A percentile compares a stretch with the other conserved stretches of the same genome.
Evolutionary conservation across 1,284 basidiomycete genomes (phyloP).

Genomic region (Quambalaria eucalypti): DNA sequence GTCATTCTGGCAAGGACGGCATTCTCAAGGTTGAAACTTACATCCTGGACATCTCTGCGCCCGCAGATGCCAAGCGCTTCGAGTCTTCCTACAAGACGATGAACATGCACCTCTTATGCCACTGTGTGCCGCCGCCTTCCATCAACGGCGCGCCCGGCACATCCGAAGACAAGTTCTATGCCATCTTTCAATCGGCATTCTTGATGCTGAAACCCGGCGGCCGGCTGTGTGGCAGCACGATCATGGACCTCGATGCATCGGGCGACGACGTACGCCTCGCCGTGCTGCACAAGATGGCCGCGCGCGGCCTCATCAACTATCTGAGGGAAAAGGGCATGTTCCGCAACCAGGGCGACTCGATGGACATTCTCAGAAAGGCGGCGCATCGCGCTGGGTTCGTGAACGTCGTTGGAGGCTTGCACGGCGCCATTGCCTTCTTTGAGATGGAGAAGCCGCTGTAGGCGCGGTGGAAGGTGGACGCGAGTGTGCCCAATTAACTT

Average conservation of each 20-base stretch:
- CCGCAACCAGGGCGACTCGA: constrained; percentile 8
- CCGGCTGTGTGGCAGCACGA: neutral
- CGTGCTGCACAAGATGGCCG: neutral
- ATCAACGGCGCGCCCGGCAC: neutral
- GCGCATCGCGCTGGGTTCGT: too few species aligned
- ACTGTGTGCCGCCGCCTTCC: neutral
- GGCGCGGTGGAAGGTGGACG: too few species aligned
- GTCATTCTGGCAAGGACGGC: neutral
- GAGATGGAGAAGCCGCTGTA: too few species aligned
- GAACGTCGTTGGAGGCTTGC: too few species aligned
- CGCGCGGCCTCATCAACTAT: neutral
- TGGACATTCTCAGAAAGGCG: too few species aligned
- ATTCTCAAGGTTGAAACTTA: neutral
- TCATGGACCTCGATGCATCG: too few species aligned
- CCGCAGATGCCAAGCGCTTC: neutral
- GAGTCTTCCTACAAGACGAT: neutral
- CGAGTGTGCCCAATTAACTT: too few species aligned
- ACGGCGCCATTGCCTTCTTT: too few species aligned
- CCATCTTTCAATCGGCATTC: neutral
- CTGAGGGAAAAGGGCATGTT: constrained; percentile 8
- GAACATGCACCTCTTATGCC: neutral
- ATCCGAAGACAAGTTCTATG: neutral
- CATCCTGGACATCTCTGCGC: neutral
- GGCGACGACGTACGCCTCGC: neutral
- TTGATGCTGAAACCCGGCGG: neutral